Evolutionary conservation across 2,329 filamentous ascomycete species (phyloP), one percentile per base, ranked within the genome.

Genomic region (Cercospora citrullina): DNA sequence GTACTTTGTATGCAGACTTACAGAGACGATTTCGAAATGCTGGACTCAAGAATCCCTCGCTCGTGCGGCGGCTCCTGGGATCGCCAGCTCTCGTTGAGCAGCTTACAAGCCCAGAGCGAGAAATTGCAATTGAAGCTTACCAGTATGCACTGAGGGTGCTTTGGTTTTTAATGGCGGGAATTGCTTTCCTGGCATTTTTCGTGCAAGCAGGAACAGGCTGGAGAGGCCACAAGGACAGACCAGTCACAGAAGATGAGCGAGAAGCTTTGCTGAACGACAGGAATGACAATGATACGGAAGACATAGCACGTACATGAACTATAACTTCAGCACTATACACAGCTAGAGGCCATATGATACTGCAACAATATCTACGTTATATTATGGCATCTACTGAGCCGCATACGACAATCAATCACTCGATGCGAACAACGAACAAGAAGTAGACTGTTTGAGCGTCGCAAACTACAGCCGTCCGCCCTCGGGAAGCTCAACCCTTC

Each of bases 171-270:
- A 85, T 82, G 0, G 82, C 83, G 16, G 82, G 78, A 0, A 72
- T 89, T 60, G 83, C 84, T 1, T 66, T 85, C 12, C 60, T 81
- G 2, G 84, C 86, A 70, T 79, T 84, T 1, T 70, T 84, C 2
- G 76, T 87, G 16, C 87, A 89, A 73, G 87, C 87, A 5, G 83
- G 83, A 0, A 87, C 87, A 1, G 87, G 87, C 2, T 89, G 86
- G 86, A 69, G 30, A 67, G 69, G 48, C 5, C 6, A 30, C 21
- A 5, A 28, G 1, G 23, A 55, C 4, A 26, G 9, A 9, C 21
- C 21, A 9, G 48, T 26, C 6, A 30, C 48, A 14, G 48, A n/a
- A 14, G 23, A 55, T 28, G 48, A 55, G 48, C 48, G 48, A 55
- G 48, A 55, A 55, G 23, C 48, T 9, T 55, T 55, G 48, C 23